Evolutionary conservation across 495 filamentous ascomycete species (phyloP), one percentile per base, ranked within the genome.

Genomic region (Immersiella caudata): DNA sequence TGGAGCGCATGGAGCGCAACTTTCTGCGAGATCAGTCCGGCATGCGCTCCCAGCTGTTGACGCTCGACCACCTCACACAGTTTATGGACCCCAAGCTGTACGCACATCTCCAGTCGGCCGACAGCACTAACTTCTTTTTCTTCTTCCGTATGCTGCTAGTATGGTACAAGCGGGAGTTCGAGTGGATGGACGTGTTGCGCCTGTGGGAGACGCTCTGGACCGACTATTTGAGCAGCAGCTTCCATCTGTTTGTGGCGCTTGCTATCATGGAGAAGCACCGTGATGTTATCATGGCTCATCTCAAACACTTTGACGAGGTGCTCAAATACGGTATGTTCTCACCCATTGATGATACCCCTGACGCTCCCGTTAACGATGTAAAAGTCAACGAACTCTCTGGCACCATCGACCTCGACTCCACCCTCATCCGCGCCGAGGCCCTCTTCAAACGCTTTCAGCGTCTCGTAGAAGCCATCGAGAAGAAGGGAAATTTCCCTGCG

Each of bases 141-240:
- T 98, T 98, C 83, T 99, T 98, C 85, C 89, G 95, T 25, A 97
- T 97, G 94, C 82, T 99, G 25, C 83, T 99, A 0, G 95, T 99
- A 21, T 98, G 94, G 94, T 99, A 94, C 79, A 98, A 99, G 80
- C 91, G 95, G 4, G 95, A 99, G 79, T 99, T 98, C 72, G 84
- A 87, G 71, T 98, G 93, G 92, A 74, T 81, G 49, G 92, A 97
- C 73, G 86, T 96, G 29, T 81, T 98, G 33, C 88, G 90, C 22
- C 82, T 99, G 8, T 99, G 95, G 94, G 95, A 99, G 79, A 84
- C 85, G 1, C 82, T 99, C 2, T 98, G 95, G 96, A 97, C 96
- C 27, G 94, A 98, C 74, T 97, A 89, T 69, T 76, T 92, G 60
- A 91, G 87, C 76, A 91, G 91, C 70, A 91, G 89, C 72, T 98